Evolutionary conservation across 129 eudicot genomes (phyloP), one percentile per base, ranked within the genome.

Genomic region (Centella asiatica): DNA sequence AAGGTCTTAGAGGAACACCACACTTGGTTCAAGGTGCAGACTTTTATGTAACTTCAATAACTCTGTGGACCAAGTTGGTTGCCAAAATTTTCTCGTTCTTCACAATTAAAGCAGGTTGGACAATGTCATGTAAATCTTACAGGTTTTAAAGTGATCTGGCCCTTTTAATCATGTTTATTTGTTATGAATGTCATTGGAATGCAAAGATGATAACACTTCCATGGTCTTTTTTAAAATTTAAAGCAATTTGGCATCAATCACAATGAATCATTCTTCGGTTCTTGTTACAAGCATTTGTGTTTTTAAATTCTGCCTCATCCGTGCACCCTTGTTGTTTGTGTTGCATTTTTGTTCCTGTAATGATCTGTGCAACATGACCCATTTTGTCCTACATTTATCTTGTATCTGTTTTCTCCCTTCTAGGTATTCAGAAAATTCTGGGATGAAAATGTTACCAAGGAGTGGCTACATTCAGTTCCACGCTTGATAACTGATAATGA

Each of bases 401-500:
- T 60, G 27, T 60, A 60, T 60, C 33, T 20, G 6, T 40, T 24
- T 23, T 18, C 50, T 9, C 26, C 53, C 27, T 32, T 73, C 69
- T 57, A 93, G 99, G 89, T 94, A 28, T 85, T 93, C 67, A 80
- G 95, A 66, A 87, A 44, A 51, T 85, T 78, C 71, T 52, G 76
- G 47, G 83, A 74, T 47, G 76, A 62, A 9, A 75, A 67, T 52
- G 95, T 93, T 69, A 78, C 78, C 2, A 84, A 73, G 63, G 99
- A 93, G 80, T 93, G 99, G 99, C 75, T 93, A 62, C 92, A 80
- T 79, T 87, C 95, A 26, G 80, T 88, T 68, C 94, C 92, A 22
- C 84, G 74, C 64, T 64, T 93, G 17, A 85, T 88, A 63, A 64
- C 75, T 23, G 99, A 93, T 72, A 85, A 83, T 52, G 99, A 93